A percentile compares a stretch with the other conserved stretches of the same genome.
These are phyloP conservation scores for Pseudocercospora ulei DNA, from an alignment of 2,329 filamentous ascomycete genomes.

Conservation along the genomic window DNA sequence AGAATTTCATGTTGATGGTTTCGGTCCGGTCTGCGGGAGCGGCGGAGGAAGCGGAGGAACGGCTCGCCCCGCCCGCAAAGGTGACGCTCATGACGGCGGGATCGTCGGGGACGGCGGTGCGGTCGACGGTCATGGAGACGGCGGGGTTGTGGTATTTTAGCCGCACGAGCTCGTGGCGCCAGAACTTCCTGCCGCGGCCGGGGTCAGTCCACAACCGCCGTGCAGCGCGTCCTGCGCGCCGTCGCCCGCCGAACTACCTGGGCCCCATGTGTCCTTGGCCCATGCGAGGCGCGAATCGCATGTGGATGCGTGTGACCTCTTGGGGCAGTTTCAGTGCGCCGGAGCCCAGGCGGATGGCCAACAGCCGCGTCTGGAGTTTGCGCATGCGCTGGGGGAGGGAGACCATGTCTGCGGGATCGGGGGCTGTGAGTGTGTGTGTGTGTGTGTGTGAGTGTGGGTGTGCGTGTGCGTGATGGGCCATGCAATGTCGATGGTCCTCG, in stretches of 20 bases:
- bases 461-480: not conserved
- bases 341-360: conserved; percentile 66
- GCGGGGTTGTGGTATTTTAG: conserved; percentile 92
- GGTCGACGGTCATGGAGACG: conserved; percentile 71
- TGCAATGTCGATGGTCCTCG: too few species aligned
- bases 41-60: conserved; percentile 24
- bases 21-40: conserved; percentile 32
- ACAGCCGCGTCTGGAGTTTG: conserved; percentile 61
- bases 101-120: conserved; percentile 49
- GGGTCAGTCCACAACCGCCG: conserved; percentile 58
- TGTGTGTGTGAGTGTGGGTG: not conserved
- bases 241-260: conserved; percentile 68
- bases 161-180: conserved; percentile 68
- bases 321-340: conserved; percentile 73
- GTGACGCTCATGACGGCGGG: conserved; percentile 58
- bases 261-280: conserved; percentile 62
- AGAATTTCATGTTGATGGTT: conserved; percentile 51
- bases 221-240: conserved; percentile 60
- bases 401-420: conserved; percentile 39
- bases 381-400: conserved; percentile 60
- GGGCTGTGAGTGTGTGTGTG: not conserved
- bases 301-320: conserved; percentile 62
- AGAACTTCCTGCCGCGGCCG: conserved; percentile 84
- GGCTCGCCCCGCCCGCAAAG: conserved; percentile 37
- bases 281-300: conserved; percentile 57